Evolutionary conservation across 1,284 basidiomycete genomes (phyloP), one percentile per base, ranked within the genome.

Genomic region (Fomitopsis schrenkii): DNA sequence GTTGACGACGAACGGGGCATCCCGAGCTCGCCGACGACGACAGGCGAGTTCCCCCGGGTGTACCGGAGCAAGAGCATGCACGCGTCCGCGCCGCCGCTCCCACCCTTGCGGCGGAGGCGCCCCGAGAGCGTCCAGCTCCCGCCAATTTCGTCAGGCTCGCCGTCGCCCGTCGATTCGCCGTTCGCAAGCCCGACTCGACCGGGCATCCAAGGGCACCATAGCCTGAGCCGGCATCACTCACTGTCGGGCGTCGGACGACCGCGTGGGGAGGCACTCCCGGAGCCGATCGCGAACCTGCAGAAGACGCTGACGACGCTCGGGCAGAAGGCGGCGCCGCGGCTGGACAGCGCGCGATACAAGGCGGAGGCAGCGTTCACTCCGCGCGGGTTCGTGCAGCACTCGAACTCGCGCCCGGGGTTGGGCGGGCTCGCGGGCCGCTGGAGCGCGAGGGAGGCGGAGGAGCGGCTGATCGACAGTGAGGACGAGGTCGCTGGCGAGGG

Each of bases 111-210:
- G 2, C 74, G 81, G 15, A 79, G 77, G 60, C 77, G 87, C 1
- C 88, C 88, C 0, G 87, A 89, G 66, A 89, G 86, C 67, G 78
- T 84, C 36, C 86, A 88, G 65, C 65, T 88, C 17, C 68, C 71
- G 15, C 63, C 72, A 1, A 66, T 77, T 9, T 70, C 65, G 48
- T 57, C 9, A 30, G 59, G 58, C 58, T 53, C 69, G 55, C 60
- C 62, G 33, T 54, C 57, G 40, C 63, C 42, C 33, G 53, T 40
- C 58, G 60, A 62, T 59, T 56, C 69, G 57, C 62, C 64, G 35
- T 58, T 66, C 62, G 56, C 59, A 38, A 61, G 62, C 55, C 59
- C 64, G 48, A 60, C 26, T n/a, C 40, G n/a, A 36, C 58, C 59
- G 33, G 10, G 17, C 12, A 38, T 55, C 17, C 52, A n/a, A 63